Percentiles rank a stretch among this genome's conserved stretches.
phyloP scores from a whole-genome alignment of 2,329 filamentous ascomycete genomes.

The Phialophora tarda region DNA sequence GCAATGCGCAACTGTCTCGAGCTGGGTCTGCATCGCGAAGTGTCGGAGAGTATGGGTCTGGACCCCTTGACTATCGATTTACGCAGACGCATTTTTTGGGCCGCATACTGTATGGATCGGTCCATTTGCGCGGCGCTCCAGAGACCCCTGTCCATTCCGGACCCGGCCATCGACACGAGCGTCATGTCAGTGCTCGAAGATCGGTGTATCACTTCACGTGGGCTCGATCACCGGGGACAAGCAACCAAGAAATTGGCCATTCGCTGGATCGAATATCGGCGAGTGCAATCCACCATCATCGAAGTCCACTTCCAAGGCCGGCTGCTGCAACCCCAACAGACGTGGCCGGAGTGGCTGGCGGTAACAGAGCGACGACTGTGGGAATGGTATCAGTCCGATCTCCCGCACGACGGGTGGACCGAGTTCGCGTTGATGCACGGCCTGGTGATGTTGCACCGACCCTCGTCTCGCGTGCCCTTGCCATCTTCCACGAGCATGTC shows the following conservation, averaged over 20 bases:
- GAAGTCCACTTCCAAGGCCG: slow-evolving; percentile 34
- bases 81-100: slow-evolving; percentile 32
- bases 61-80: slow-evolving; percentile 20
- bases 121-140: slow-evolving; percentile 33
- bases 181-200: slow-evolving; percentile 8
- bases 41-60: neutral
- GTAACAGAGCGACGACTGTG: slow-evolving; percentile 20
- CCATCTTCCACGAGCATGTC: slow-evolving; percentile 23
- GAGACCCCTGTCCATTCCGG: slow-evolving; percentile 33
- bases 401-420: slow-evolving; percentile 8
- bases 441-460: slow-evolving; percentile 26
- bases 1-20: slow-evolving; percentile 33
- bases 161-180: slow-evolving; percentile 25
- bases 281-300: slow-evolving; percentile 29
- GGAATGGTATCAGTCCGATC: slow-evolving; percentile 24
- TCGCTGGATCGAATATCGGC: slow-evolving; percentile 23
- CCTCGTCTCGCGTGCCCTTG: slow-evolving; percentile 26
- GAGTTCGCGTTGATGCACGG: slow-evolving; percentile 19
- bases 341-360: slow-evolving; percentile 31
- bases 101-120: slow-evolving; percentile 35
- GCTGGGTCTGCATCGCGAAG: slow-evolving; percentile 33
- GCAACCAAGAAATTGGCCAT: slow-evolving; percentile 10
- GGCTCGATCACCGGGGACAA: neutral
- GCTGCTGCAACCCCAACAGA: slow-evolving; percentile 13
- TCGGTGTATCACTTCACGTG: neutral